Base-by-base conservation (phyloP, 2,329 filamentous ascomycete species). In the Diplodia mutila region DNA sequence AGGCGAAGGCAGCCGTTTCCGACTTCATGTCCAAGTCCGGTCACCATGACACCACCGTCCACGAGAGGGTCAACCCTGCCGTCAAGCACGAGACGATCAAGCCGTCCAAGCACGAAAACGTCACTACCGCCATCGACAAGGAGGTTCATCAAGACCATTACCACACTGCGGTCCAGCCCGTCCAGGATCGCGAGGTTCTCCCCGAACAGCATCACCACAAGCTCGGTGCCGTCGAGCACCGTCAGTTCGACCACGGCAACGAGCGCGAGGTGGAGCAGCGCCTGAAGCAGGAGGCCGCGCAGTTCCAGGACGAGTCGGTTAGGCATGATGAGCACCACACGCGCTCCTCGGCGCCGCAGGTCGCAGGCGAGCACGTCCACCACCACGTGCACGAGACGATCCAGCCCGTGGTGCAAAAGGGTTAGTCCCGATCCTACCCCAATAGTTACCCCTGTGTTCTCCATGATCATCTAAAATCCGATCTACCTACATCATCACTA, bases 131-230 rank as follows among this genome's bases (percentile, higher is more conserved):
- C 7, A 77, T 91, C 29, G 88, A 92, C 74, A 86, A 85, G 71
- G 90, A 92, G 72, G 81, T 91, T 4, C 89, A 92, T 74, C 89
- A 91, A 75, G 87, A 91, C 68, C 90, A 92, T 72, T 87, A 91
- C 76, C 89, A 92, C 76, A 90, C 88, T 55, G 88, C 87, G 0
- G 80, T 91, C 1, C 90, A 92, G 78, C 90, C 90, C 0, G 79
- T 92, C 27, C 67, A 80, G 21, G 81, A 87, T 71, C 78, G 83
- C 70, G 86, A 86, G 73, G 82, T 82, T 11, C 77, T 85, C 0
- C 87, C 89, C 0, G 89, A 91, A 77, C 79, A 88, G 76, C 89
- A 91, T 74, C 79, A 81, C 23, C 85, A 89, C 75, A 86, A 89
- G 46, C 74, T 89, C 18, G 80, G 81, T 1, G 83, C 83, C 2